Evolutionary conservation across 2,329 filamentous ascomycete genomes (phyloP), one percentile per base, ranked within the genome.

Genomic region (Verticillium tricorpus): DNA sequence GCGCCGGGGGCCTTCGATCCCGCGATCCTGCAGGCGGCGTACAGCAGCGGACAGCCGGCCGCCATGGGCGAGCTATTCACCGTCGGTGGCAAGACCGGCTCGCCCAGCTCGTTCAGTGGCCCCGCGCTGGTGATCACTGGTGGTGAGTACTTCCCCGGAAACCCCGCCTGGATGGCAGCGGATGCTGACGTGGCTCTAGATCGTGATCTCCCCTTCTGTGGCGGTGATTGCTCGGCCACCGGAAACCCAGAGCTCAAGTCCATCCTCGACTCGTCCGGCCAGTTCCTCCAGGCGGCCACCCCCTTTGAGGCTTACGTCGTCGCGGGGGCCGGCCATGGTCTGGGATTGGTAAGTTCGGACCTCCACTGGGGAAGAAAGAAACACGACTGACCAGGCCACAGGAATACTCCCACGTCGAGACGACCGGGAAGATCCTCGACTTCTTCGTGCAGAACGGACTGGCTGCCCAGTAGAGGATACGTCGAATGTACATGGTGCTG

Each of bases 111-210:
- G 0, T 86, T 84, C 67, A 72, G 69, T 2, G 86, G 85, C 0
- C 84, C 86, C 0, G 84, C 86, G 0, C 72, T 86, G 56, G 77
- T 89, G 58, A 78, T 89, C 62, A 88, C 85, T 35, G 86, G 86
- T 62, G 72, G 79, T 79, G 63, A 71, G 74, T 64, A 5, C 14
- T 31, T 15, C 32, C 32, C 28, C 62, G 31, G 28, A 28, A 28
- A 28, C 5, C 28, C 28, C 5, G 28, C 5, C 28, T 5, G 3
- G 28, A 1, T 28, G 28, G 28, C 28, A 28, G 28, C 6, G 50
- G 25, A 34, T n/a, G 28, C 55, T 35, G n/a, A 64, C 45, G 34
- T 5, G 17, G 45, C 12, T 37, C 28, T 15, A 80, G 78, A 78
- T 22, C 70, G 71, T 14, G 82, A 87, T 57, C 62, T 82, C 12